Base-by-base conservation (phyloP, 805 yeast species). In the Barnettozyma wickerhamii region DNA sequence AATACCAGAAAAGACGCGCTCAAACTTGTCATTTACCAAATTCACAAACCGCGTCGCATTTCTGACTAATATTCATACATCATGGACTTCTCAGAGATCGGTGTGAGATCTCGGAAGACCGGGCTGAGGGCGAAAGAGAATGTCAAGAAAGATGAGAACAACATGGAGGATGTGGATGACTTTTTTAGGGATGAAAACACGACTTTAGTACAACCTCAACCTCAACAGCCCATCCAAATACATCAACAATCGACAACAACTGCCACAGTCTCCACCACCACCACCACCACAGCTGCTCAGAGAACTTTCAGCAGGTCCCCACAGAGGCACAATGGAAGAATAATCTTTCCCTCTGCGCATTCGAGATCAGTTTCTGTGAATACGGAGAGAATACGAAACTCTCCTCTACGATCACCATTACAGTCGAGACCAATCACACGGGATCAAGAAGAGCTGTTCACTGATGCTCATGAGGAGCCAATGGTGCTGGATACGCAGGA, bases 91-190 rank as follows among this genome's bases (percentile, higher is more conserved):
- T 63, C 61, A 60, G 71, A 66, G 51, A 66, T 69, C n/a, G 89
- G 89, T 2, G 63, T 69, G 27, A 69, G 67, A 52, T 76, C 88
- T 30, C 69, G 90, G n/a, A 80, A 77, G 53, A 80, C 86, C 0
- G 88, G 88, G 6, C 60, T 79, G 14, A 61, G 62, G 38, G 75
- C 75, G 7, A 70, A 65, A 33, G 61, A 62, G 19, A 65, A 69
- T 43, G 61, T 81, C 24, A 64, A 64, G 32, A 71, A 73, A 49
- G 84, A 81, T 56, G 69, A 70, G 36, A 72, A 77, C 50, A 76
- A 81, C 20, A 73, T 82, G 75, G 90, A 83, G 51, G 83, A 79
- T 50, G 55, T 83, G 13, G 81, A 79, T 48, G 88, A 81, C 41
- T 83, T 81, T 57, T 83, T 81, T 40, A 69, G 68, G 34, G 84